Percentiles rank a stretch among this genome's conserved stretches.
Evolutionary conservation across 352 stramenopile species (phyloP).

Genomic region (Globisporangium canariense): DNA sequence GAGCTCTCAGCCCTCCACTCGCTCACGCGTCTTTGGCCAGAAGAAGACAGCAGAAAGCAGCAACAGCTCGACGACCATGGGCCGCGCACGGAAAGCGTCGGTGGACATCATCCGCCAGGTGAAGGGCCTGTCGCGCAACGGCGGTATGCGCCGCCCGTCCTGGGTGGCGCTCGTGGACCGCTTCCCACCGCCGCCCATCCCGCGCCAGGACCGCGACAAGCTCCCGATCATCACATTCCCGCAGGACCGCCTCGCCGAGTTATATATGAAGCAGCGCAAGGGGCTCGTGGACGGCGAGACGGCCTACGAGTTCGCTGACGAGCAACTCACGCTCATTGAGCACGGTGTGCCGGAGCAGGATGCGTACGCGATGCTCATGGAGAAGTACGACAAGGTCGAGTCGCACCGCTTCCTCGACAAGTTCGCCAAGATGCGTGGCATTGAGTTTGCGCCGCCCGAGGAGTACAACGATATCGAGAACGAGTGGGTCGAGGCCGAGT

Average conservation of each 20-base stretch:
- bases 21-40: background rate
- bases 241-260: slow-evolving; percentile 76
- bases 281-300: slow-evolving; percentile 74
- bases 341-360: slow-evolving; percentile 76
- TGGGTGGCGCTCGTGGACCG: slow-evolving; percentile 78
- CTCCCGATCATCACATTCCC: slow-evolving; percentile 80
- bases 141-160: slow-evolving; percentile 62
- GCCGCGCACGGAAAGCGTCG: slow-evolving; percentile 67
- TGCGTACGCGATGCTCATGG: slow-evolving; percentile 71
- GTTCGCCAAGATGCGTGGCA: slow-evolving; percentile 74
- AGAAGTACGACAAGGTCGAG: slow-evolving; percentile 86
- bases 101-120: slow-evolving; percentile 80
- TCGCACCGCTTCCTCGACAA: slow-evolving; percentile 80
- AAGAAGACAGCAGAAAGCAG: background rate
- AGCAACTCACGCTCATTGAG: slow-evolving; percentile 84
- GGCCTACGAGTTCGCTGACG: slow-evolving; percentile 84
- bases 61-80: slow-evolving; percentile 36
- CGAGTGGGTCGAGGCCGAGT: slow-evolving; percentile 79
- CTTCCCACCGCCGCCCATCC: slow-evolving; percentile 69
- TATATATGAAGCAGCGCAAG: slow-evolving; percentile 76
- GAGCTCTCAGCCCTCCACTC: background rate
- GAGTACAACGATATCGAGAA: slow-evolving; percentile 83
- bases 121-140: slow-evolving; percentile 75
- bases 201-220: slow-evolving; percentile 70
- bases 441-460: slow-evolving; percentile 68